phyloP scores from a whole-genome alignment of 306 rosid genomes.

The Prunus armeniaca region DNA sequence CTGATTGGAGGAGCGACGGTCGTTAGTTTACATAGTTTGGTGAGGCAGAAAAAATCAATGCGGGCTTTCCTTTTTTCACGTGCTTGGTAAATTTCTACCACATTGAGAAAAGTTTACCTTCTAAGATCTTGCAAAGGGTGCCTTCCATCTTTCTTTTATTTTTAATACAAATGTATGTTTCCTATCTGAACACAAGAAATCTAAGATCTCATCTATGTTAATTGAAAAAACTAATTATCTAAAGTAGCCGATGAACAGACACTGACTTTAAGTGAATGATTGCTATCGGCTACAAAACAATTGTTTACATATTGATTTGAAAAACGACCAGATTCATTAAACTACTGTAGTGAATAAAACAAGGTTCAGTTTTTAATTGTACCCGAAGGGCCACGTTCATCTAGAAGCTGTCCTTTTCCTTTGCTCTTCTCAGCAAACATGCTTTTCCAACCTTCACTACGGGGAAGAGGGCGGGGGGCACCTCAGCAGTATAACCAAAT shows the following conservation, averaged over 20 bases:
- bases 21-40: not conserved
- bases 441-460: too few relatives aligned
- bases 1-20: too few relatives aligned
- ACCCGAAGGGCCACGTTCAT: conserved; percentile 60
- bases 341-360: not conserved
- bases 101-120: not conserved
- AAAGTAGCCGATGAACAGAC: not conserved
- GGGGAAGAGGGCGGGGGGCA: too few relatives aligned
- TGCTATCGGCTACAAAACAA: not conserved
- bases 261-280: not conserved
- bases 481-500: too few relatives aligned
- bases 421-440: conserved; percentile 36
- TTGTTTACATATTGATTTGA: not conserved
- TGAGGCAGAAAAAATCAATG: not conserved
- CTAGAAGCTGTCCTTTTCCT: conserved; percentile 21
- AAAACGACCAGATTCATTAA: not conserved
- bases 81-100: not conserved
- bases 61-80: not conserved
- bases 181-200: not conserved
- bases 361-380: conserved; percentile 1
- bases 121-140: not conserved
- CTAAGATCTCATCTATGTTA: not conserved
- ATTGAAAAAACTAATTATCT: not conserved
- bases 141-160: not conserved
- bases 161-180: not conserved